Evolutionary conservation across 306 rosid genomes (phyloP), one percentile per base, ranked within the genome.

Genomic region (Pyrus betulifolia): DNA sequence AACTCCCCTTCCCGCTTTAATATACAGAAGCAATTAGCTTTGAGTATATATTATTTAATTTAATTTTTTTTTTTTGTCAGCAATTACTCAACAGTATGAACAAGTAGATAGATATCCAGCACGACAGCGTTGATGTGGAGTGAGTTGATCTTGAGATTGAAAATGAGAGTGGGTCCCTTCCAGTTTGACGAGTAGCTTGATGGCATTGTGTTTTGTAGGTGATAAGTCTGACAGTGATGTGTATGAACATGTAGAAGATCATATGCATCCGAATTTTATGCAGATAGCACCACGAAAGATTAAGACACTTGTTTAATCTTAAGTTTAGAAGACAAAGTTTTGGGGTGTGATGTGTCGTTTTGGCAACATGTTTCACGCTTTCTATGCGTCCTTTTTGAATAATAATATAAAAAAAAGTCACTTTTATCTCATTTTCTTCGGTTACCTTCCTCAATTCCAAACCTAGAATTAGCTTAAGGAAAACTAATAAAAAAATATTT

Each of bases 61-160:
- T 3, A 4, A n/a, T n/a, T 12, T 10, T 49, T 14, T 46, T n/a
- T 57, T 58, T 21, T n/a, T 1, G 25, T 57, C 61, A n/a, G 27
- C 30, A 27, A 61, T 61, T 23, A 61, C 14, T 61, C 1, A 27
- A 64, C 6, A 8, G 69, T 64, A 11, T 49, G 61, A 23, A 70
- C 69, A 75, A 72, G 86, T 76, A 74, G 62, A 55, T 31, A 23
- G 30, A 25, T 6, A 27, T 49, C 51, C 76, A 6, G 21, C n/a
- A 71, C 27, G 27, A 25, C 54, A 23, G 28, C 40, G 21, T 62
- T 28, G 76, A 70, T 52, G n/a, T 54, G 33, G 46, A 57, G 30
- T 45, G 35, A 1, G 23, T 2, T 9, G 14, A 57, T 22, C 4
- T 42, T 17, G 72, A 35, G 21, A 17, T 33, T 64, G 74, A 71